Base-by-base conservation (phyloP, 306 rosid genomes). In the Herpetospermum pedunculosum region DNA sequence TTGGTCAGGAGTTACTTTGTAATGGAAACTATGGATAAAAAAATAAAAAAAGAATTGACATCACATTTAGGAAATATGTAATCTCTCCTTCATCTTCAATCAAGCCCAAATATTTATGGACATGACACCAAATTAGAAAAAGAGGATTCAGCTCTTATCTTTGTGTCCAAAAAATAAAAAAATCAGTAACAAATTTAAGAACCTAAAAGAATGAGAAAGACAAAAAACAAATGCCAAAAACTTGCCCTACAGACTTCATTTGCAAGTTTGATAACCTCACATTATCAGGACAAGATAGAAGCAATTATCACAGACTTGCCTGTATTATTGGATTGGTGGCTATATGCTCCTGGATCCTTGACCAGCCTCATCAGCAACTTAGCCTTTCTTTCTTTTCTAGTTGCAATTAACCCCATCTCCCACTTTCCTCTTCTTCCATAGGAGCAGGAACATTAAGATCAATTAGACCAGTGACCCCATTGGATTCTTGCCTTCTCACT, bases 371-470 rank as follows among this genome's bases (percentile, higher is more conserved):
- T 49, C 86, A 72, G 63, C 72, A 75, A 38, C 49, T 82, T 65
- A 65, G 69, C 65, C 19, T 13, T 58, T 41, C 19, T 13, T 58
- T 41, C 75, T 50, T 60, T 70, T 60, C 52, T 29, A 37, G 62
- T 60, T 69, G 73, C 59, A 74, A 79, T 78, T 69, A 82, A 81
- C 11, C 72, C 77, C 72, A 78, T 78, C 74, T 29, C 41, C 57
- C 81, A 65, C 46, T 81, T 55, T 75, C 49, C 67, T 85, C 88
- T 67, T 90, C 96, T 76, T 88, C 96, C 73, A 71, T 73, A 26
- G 96, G 93, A 64, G 98, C 92, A 34, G 98, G 98, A 76, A 87
- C 88, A 77, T 93, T 93, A 52, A 93, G 97, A 89, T 93, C 98
- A 82, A 93, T 85, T 50, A 87, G 77, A 59, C 88, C 81, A 19